phyloP scores from a whole-genome alignment of 1,284 basidiomycete genomes.

The Puccinia coronata region DNA sequence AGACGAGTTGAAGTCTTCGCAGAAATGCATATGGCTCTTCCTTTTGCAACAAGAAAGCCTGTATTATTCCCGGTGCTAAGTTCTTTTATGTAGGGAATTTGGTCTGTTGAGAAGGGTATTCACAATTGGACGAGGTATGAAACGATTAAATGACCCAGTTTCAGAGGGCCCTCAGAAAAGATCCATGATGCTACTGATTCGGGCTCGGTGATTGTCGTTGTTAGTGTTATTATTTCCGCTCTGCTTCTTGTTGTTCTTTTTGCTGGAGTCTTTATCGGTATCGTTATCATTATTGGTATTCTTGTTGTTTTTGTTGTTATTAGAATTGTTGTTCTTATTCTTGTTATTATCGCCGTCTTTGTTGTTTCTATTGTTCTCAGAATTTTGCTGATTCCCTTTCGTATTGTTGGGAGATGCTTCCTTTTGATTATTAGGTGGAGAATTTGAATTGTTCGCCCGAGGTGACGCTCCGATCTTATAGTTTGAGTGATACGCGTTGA shows the following conservation, averaged over 20 bases:
- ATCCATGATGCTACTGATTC: slow-evolving; percentile 13
- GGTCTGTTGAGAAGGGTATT: background rate
- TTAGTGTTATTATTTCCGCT: background rate
- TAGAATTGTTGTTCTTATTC: background rate
- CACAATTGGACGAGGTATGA: background rate
- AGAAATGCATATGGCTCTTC: background rate
- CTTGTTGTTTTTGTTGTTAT: background rate
- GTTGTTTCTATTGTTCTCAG: background rate
- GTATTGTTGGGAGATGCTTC: background rate
- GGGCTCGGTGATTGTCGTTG: background rate
- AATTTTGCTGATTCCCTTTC: slow-evolving; percentile 4
- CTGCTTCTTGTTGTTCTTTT: background rate
- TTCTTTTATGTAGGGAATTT: background rate
- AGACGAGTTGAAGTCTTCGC: background rate
- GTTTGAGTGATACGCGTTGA: background rate
- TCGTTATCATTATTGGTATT: slow-evolving; percentile 3
- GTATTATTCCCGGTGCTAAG: background rate
- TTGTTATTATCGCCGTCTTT: background rate
- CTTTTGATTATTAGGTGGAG: background rate
- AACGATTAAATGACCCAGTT: background rate
- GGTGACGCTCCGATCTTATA: background rate
- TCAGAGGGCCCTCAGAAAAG: background rate
- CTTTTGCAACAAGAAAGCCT: background rate
- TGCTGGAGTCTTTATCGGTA: background rate
- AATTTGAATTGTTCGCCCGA: background rate